Base-by-base conservation (phyloP, 2,329 filamentous ascomycete genomes). In the Penicillium sp. region DNA sequence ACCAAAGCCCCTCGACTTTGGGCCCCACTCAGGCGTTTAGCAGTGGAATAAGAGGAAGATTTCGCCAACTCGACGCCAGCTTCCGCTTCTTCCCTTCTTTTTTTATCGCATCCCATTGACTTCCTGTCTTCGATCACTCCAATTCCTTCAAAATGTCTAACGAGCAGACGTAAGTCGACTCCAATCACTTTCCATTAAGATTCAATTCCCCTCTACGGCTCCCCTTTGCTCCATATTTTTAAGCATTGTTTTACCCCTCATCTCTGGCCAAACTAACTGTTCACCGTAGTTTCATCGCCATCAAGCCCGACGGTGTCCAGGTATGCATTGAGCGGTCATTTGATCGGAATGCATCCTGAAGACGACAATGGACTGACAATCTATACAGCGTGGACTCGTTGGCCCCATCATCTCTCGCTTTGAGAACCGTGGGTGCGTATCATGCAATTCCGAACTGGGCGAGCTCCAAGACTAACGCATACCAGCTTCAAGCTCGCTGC, bases 221-320 rank as follows among this genome's bases (percentile, higher is more conserved):
- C 11, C 13, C 35, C 45, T 41, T 35, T 61, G 56, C 19, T 15
- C n/a, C 49, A 15, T 35, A 9, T 17, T 11, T 44, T 35, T 35
- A 15, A 19, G 13, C 51, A 30, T 47, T 58, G 8, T 35, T 62
- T 54, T 62, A 62, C 64, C 69, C 67, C 66, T 67, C 66, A 60
- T 64, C 63, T 17, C 64, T 60, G 63, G 58, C 66, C 56, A 71
- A 71, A 69, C 74, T 79, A 71, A 80, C 62, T 64, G 65, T 63
- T 72, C 65, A 62, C 52, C 65, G 72, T 77, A 98, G 94, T 86
- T 98, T 98, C 91, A 98, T 98, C 88, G 95, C 95, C 81, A 92
- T 99, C 89, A 99, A 99, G 93, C 95, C 94, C 75, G 95, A 98
- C 85, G 95, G 95, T 82, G 95, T 98, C 85, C 95, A 97, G 90